phyloP scores from a whole-genome alignment of 2,329 filamentous ascomycete genomes.

The Lojkania enalia region DNA sequence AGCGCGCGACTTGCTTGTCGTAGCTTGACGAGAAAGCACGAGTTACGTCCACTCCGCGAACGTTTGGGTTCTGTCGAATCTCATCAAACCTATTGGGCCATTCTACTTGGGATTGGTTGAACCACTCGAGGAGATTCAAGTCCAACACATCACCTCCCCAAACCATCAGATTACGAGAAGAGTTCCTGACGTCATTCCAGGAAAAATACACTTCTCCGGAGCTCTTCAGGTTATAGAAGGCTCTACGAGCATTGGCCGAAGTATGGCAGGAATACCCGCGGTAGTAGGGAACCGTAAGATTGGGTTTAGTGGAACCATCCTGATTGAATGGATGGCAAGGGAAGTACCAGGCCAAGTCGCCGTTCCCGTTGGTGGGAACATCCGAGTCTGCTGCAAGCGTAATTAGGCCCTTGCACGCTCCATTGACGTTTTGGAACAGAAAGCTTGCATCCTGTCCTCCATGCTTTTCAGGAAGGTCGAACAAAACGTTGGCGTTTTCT shows the following conservation, averaged over 20 bases:
- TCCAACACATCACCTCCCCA: constrained; percentile 95
- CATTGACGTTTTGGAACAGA: constrained; percentile 97
- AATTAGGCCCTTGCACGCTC: constrained; percentile 90
- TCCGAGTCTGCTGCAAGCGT: constrained; percentile 70
- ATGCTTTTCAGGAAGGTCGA: constrained; percentile 78
- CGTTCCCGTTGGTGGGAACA: constrained; percentile 72
- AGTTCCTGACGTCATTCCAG: constrained; percentile 92
- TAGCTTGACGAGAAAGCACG: constrained; percentile 76
- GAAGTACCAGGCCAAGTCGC: constrained; percentile 92
- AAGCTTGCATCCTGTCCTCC: constrained; percentile 94
- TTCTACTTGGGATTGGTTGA: constrained; percentile 77
- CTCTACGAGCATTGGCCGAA: constrained; percentile 64
- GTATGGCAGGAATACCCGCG: constrained; percentile 90
- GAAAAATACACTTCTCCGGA: constrained; percentile 92
- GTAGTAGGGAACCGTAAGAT: constrained; percentile 75
- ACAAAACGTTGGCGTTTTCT: constrained; percentile 76
- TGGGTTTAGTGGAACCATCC: constrained; percentile 81
- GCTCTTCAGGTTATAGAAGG: constrained; percentile 73
- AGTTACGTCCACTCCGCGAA: constrained; percentile 86
- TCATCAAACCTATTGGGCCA: constrained; percentile 79
- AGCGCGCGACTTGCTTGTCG: constrained; percentile 83
- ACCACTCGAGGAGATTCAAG: constrained; percentile 84
- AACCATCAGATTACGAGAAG: constrained; percentile 84
- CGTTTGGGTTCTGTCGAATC: constrained; percentile 69
- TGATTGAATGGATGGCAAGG: constrained; percentile 91